Percentiles rank a stretch among this genome's conserved stretches.
Conservation (phyloP, 371 early-diverging fungal species). For the Haplosporangium sp. region DNA sequence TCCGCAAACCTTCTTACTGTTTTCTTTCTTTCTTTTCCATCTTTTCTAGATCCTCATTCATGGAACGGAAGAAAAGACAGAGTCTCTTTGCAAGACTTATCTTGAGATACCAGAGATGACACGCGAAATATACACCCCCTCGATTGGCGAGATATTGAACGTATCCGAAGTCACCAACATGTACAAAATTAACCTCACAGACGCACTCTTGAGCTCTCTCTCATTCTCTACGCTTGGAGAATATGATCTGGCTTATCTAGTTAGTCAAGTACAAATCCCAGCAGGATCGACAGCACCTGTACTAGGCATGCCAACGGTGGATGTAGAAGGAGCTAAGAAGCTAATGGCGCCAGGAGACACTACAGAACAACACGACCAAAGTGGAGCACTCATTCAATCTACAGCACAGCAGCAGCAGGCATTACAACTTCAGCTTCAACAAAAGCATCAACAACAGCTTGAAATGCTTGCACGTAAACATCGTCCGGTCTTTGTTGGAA, state of each 20-base stretch:
- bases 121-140: conserved; percentile 86
- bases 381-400: conserved; percentile 3
- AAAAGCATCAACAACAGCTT: conserved; percentile 40
- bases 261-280: conserved; percentile 78
- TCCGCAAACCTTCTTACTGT: background rate
- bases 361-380: conserved; percentile 4
- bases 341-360: conserved; percentile 10
- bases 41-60: conserved; percentile 81
- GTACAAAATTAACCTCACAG: conserved; percentile 83
- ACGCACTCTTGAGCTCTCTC: conserved; percentile 86
- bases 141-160: conserved; percentile 84
- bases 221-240: conserved; percentile 81
- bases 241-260: conserved; percentile 81
- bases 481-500: conserved; percentile 86
- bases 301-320: conserved; percentile 75
- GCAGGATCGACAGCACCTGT: conserved; percentile 78
- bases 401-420: conserved; percentile 25
- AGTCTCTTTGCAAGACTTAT: conserved; percentile 70
- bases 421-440: conserved; percentile 20
- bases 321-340: conserved; percentile 20
- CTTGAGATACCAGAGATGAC: conserved; percentile 73
- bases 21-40: background rate
- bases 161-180: conserved; percentile 91
- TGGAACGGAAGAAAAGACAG: conserved; percentile 77
- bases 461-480: conserved; percentile 59